phyloP scores from a whole-genome alignment of 352 stramenopile species.

The Globisporangium viniferum region DNA sequence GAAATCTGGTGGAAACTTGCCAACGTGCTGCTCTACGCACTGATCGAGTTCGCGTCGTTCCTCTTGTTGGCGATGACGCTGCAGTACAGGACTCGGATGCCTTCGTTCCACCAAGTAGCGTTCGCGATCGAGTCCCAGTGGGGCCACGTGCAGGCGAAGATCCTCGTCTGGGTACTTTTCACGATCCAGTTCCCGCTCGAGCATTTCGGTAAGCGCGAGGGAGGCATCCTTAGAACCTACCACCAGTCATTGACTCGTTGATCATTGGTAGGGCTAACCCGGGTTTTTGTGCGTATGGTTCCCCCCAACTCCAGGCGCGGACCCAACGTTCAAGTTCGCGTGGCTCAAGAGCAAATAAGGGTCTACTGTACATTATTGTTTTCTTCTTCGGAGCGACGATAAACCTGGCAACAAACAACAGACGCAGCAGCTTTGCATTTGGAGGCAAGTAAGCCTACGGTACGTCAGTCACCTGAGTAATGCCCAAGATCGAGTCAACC shows the following conservation, averaged over 20 bases:
- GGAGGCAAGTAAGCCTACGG: too few relatives aligned
- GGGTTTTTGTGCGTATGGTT: neutral
- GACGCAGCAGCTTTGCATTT: too few relatives aligned
- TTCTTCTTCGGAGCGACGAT: too few relatives aligned
- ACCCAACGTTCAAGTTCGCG: slow-evolving; percentile 7
- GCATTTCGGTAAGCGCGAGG: slow-evolving; percentile 16
- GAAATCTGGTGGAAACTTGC: slow-evolving; percentile 13
- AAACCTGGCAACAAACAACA: too few relatives aligned
- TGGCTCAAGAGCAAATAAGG: slow-evolving; percentile 1
- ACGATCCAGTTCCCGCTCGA: slow-evolving; percentile 25
- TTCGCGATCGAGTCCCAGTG: slow-evolving; percentile 37
- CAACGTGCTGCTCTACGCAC: slow-evolving; percentile 25
- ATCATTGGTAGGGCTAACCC: neutral
- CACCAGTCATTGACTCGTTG: neutral
- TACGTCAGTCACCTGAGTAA: too few relatives aligned
- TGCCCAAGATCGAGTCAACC: too few relatives aligned
- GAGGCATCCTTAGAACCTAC: neutral
- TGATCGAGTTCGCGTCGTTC: slow-evolving; percentile 32
- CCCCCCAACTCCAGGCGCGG: neutral
- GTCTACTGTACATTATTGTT: too few relatives aligned
- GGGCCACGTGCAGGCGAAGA: slow-evolving; percentile 32
- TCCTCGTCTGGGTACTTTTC: slow-evolving; percentile 28
- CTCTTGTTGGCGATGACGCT: slow-evolving; percentile 25
- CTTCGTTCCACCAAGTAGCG: slow-evolving; percentile 25
- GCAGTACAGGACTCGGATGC: slow-evolving; percentile 24